Evolutionary conservation across 805 yeast species (phyloP), one percentile per base, ranked within the genome.

Genomic region (Saccharomycopsis malanga): DNA sequence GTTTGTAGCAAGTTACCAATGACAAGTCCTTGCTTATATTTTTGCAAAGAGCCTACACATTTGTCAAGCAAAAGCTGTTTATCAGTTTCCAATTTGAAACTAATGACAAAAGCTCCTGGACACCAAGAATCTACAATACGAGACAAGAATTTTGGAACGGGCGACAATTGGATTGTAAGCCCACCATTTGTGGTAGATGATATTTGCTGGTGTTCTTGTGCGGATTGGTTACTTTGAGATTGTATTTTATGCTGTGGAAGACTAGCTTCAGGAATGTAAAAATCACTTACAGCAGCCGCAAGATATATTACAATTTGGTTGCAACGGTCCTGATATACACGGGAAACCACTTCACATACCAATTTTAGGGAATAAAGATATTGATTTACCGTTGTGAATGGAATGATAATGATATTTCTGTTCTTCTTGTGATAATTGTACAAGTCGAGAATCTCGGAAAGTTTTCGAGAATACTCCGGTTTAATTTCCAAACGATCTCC

Each of bases 271-370:
- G 98, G 98, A 35, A 93, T 72, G 66, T 88, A 94, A 65, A 93
- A 93, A 62, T 93, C 99, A 7, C 96, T 86, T 0, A 93, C 99
- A 0, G 98, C 98, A 4, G 98, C 98, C 0, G 98, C 98, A 45
- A 93, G 70, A 61, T 83, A 93, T 60, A 91, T 86, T 30, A 93
- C 61, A 1, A 48, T 25, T 0, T 87, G 87, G 45, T 67, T 67
- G 4, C 72, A 62, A 1, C 79, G 83, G 30, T 75, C 61, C 2
- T 66, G 64, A 21, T 32, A 42, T 36, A 34, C 22, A 2, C 22
- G n/a, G 4, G 24, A 4, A 57, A 91, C 61, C 38, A 72, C 69
- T 53, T 73, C 72, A 1, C 93, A 82, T 9, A 86, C 68, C 34
- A 78, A 66, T 53, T 80, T 78, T 54, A 93, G 69, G 0, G 97